Base-by-base conservation (phyloP, 2,329 filamentous ascomycete species). In the Teratosphaeria destructans region DNA sequence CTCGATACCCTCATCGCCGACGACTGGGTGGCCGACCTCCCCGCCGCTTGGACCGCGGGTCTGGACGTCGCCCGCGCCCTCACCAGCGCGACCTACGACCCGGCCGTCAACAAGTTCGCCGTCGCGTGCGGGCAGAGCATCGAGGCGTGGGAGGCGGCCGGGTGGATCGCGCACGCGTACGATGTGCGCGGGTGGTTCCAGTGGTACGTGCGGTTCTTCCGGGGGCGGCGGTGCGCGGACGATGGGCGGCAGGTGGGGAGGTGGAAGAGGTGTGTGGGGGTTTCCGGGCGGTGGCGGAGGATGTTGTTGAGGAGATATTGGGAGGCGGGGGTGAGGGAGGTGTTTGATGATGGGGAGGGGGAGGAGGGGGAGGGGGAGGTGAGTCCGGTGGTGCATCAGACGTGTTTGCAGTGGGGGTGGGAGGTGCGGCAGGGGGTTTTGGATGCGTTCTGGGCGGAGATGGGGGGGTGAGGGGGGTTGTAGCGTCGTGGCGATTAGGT, bases 161-260 rank as follows among this genome's bases (percentile, higher is more conserved):
- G 81, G 0, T 83, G 80, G 81, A 82, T 83, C 55, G 72, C 73
- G n/a, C 80, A 81, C 62, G 72, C 74, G 27, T 76, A 77, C 57
- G 81, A 83, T 66, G 77, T 81, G 1, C 67, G 81, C 54, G 81
- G 80, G 5, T 83, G 79, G 80, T 82, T 82, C 63, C 80, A 82
- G 65, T 82, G 80, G 80, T 82, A 82, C 65, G 77, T 75, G 55
- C 75, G 79, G 0, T 82, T 82, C 67, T 82, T 77, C 68, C 72
- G 72, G 26, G 80, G 80, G 0, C 65, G 80, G 47, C 68, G 81
- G 29, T 81, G 80, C 62, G 77, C 74, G 0, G 79, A 82, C 57
- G 80, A 82, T 62, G 79, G 77, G 37, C 72, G 80, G 59, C 80
- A 83, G 70, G 73, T 82, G 5, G 71, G 72, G 5, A 64, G 81